Conservation (phyloP, 2,329 filamentous ascomycete species). For the Tolypocladium ophioglossoides region DNA sequence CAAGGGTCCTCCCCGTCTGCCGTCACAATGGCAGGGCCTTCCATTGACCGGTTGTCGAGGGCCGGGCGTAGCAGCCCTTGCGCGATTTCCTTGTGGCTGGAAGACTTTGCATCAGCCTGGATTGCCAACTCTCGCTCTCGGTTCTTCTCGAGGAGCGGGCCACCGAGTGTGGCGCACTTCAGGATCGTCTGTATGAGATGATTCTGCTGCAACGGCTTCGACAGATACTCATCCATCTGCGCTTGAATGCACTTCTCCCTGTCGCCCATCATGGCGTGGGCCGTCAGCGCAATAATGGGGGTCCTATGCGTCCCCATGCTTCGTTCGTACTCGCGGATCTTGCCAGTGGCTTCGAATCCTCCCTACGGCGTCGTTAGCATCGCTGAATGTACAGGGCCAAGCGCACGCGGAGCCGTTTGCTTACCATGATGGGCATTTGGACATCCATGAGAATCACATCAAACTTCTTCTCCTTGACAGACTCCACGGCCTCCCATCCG, state of each 20-base stretch:
- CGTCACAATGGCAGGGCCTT: slow-evolving; percentile 49
- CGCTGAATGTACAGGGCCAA: background rate
- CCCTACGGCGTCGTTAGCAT: slow-evolving; percentile 47
- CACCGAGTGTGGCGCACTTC: slow-evolving; percentile 88
- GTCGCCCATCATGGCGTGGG: slow-evolving; percentile 97
- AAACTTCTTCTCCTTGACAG: slow-evolving; percentile 85
- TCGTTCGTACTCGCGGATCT: slow-evolving; percentile 91
- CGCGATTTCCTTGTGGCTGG: slow-evolving; percentile 26
- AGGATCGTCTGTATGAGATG: slow-evolving; percentile 96
- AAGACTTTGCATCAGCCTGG: slow-evolving; percentile 36
- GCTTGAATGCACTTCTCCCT: slow-evolving; percentile 96
- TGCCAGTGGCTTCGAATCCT: slow-evolving; percentile 92
- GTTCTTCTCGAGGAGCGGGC: slow-evolving; percentile 70
- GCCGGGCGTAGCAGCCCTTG: slow-evolving; percentile 28
- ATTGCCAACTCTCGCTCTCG: slow-evolving; percentile 48
- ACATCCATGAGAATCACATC: slow-evolving; percentile 99
- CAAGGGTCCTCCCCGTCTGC: slow-evolving; percentile 35
- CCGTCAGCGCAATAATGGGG: slow-evolving; percentile 92
- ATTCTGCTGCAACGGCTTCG: slow-evolving; percentile 92
- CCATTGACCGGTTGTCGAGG: slow-evolving; percentile 50
- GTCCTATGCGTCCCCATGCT: slow-evolving; percentile 71
- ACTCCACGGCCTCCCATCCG: slow-evolving; percentile 83
- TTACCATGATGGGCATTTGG: slow-evolving; percentile 98
- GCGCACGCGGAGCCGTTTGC: slow-evolving; percentile 12
- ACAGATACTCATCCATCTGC: slow-evolving; percentile 98